Evolutionary conservation across 208 protist species (phyloP), one percentile per base, ranked within the genome.

Genomic region (Leishmania tarentolae): DNA sequence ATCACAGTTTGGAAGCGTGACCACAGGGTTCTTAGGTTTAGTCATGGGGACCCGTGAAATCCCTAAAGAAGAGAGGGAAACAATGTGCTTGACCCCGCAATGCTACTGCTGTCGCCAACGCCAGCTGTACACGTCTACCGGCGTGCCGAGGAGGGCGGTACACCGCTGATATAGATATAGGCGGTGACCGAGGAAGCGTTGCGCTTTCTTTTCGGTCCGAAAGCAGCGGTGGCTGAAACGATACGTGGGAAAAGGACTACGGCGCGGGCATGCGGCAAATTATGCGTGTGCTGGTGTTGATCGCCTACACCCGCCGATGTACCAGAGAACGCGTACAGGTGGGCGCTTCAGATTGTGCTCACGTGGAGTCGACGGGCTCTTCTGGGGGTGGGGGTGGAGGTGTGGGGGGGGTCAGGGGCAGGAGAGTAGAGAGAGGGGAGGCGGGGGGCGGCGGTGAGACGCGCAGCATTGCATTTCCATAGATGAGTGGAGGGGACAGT

Each of bases 1-100:
- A 47, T 78, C 59, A 71, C 80, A 83, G 63, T 21, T 31, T 6
- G n/a, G 17, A 3, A 85, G 76, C 31, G 75, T 85, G 61, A 40
- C 59, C 61, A 46, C 61, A 7, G 21, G 21, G 37, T 28, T 15
- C 44, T 11, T 37, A 2, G 8, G 3, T 24, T 15, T 8, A 19
- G 71, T 0, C 46, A 59, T 61, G n/a, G 50, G 1, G 68, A 31
- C 7, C 13, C 31, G 47, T 28, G 47, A 53, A 11, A 7, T 19
- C 40, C 21, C 7, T 15, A 19, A 9, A 15, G 37, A 35, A 21
- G 21, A 15, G 66, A 7, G 42, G 19, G 28, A 15, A 42, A 47
- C 24, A 42, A 47, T 24, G 68, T 19, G 24, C 31, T 1, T 7
- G 13, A 46, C 9, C 28, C 15, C 42, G 63, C 42, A 35, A 44